phyloP scores from a whole-genome alignment of 2,329 filamentous ascomycete genomes.

The Colletotrichum nymphaeae region DNA sequence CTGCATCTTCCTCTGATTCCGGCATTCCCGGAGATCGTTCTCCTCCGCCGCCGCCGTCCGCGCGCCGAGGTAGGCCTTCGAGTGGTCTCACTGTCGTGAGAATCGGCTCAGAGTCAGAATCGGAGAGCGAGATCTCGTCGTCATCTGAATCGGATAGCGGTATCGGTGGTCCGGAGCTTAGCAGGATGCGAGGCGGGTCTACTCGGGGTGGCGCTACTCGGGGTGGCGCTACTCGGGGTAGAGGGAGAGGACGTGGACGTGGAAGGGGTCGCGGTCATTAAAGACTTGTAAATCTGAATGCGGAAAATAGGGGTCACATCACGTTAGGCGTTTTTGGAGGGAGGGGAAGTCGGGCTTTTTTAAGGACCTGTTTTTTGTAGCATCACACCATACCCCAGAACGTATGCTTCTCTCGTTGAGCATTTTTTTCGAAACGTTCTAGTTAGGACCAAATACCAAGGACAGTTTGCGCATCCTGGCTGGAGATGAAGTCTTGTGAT shows the following conservation, averaged over 20 bases:
- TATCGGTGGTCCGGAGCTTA: slow-evolving; percentile 13
- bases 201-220: neutral
- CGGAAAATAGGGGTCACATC: neutral
- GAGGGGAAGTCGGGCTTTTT: too few relatives aligned
- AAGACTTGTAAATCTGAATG: neutral
- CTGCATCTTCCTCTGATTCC: slow-evolving; percentile 18
- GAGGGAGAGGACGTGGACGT: slow-evolving; percentile 25
- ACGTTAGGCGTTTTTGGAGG: neutral
- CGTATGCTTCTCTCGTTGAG: neutral
- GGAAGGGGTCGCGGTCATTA: slow-evolving; percentile 6
- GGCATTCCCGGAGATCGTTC: slow-evolving; percentile 21
- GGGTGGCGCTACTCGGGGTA: slow-evolving; percentile 2
- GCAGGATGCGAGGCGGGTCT: neutral
- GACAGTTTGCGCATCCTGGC: too few relatives aligned
- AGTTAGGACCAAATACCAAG: neutral
- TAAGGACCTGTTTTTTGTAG: neutral
- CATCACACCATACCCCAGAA: neutral
- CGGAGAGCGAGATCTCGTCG: slow-evolving; percentile 26
- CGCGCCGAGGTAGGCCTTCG: slow-evolving; percentile 14
- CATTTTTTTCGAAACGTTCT: neutral
- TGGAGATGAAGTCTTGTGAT: too few relatives aligned
- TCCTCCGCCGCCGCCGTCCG: neutral
- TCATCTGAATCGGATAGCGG: slow-evolving; percentile 28
- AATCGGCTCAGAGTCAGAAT: slow-evolving; percentile 33
- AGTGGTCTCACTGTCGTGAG: slow-evolving; percentile 29